phyloP scores from a whole-genome alignment of 345 rosid genomes.

The Geranium rotundifolium region DNA sequence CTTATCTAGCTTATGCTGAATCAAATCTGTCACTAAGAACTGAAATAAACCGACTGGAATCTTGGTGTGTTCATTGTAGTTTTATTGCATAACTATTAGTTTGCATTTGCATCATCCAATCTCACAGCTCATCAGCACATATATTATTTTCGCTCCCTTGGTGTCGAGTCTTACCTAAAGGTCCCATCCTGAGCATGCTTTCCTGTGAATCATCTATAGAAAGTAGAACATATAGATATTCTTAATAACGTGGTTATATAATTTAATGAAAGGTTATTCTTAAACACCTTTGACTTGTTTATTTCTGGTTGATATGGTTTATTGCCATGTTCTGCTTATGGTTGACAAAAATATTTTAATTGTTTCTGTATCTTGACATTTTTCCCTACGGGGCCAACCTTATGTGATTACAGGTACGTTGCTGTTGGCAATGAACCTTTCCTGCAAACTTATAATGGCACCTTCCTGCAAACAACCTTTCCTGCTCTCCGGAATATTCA shows the following conservation, averaged over 20 bases:
- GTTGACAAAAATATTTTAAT: neutral
- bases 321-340: neutral
- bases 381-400: neutral
- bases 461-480: conserved; percentile 43
- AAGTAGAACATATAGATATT: too few species aligned
- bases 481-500: conserved; percentile 80
- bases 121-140: neutral
- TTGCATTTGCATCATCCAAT: neutral
- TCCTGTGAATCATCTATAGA: too few species aligned
- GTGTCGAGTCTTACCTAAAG: neutral
- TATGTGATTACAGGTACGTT: conserved; percentile 46
- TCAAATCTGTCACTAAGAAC: neutral
- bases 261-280: neutral
- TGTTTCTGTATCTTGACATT: neutral
- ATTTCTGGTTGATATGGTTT: neutral
- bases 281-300: neutral
- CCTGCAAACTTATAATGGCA: conserved; percentile 67
- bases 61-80: neutral
- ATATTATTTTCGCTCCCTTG: too few species aligned
- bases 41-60: too few species aligned
- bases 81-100: neutral
- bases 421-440: conserved; percentile 98
- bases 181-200: neutral
- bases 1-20: neutral
- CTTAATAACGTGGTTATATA: neutral